These are phyloP conservation scores for Paraurostyla sp. DNA, from an alignment of 73 alveolate genomes.

Conservation along the genomic window DNA sequence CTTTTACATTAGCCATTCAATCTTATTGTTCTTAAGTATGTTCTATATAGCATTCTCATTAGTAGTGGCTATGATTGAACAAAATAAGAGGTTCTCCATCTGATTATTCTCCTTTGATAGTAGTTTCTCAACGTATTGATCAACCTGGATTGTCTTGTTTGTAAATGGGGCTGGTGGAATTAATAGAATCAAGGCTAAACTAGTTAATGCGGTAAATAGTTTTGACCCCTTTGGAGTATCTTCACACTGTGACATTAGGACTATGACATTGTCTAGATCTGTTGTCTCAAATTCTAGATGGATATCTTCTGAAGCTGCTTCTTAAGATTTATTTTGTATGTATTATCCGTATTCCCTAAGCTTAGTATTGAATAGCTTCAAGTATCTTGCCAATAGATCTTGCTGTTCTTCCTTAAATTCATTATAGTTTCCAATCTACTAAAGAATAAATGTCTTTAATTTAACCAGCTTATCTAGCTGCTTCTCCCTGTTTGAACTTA, in stretches of 20 bases:
- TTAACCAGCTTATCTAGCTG: not conserved
- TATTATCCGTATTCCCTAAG: constrained; percentile 23
- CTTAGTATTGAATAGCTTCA: not conserved
- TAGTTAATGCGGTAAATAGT: not conserved
- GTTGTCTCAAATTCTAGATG: not conserved
- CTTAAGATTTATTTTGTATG: not conserved
- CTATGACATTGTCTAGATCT: not conserved
- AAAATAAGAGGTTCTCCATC: not conserved
- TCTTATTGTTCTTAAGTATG: not conserved
- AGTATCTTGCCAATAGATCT: not conserved
- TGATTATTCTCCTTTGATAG: not conserved
- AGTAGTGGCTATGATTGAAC: not conserved
- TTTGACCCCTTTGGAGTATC: not conserved
- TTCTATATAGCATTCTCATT: not conserved
- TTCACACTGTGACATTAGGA: not conserved
- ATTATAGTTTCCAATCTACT: not conserved
- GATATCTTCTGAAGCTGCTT: not conserved
- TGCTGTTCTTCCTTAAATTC: not conserved
- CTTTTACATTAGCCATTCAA: not conserved
- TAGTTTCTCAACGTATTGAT: not conserved
- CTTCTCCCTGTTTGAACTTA: not conserved
- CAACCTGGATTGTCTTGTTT: not conserved
- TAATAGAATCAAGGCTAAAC: not conserved
- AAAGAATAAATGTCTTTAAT: not conserved
- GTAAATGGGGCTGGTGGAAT: not conserved